These are phyloP conservation scores for Citrullus colocynthis DNA, from an alignment of 306 rosid genomes.

Conservation along the genomic window DNA sequence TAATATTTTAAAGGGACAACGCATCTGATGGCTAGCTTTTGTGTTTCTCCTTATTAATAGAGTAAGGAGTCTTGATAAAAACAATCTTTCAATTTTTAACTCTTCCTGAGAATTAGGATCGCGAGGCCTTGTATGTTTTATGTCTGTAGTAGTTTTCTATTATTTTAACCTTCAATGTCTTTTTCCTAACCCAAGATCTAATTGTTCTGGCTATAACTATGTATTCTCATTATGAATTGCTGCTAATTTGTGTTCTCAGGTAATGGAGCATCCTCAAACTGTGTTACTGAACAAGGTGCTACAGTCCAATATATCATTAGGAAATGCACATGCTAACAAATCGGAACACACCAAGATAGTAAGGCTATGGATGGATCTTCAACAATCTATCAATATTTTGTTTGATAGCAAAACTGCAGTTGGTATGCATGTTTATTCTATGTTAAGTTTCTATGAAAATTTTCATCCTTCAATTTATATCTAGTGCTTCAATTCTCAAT, in stretches of 20 bases:
- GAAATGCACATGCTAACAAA: constrained; percentile 43
- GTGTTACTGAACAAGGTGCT: constrained; percentile 58
- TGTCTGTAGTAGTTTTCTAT: background rate
- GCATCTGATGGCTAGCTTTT: background rate
- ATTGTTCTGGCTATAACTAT: background rate
- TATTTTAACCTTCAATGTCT: background rate
- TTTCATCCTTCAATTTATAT: background rate
- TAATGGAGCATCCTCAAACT: constrained; percentile 88
- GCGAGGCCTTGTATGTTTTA: background rate
- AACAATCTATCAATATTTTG: constrained; percentile 60
- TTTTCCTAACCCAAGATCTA: background rate
- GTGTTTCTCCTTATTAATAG: background rate
- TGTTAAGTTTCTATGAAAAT: background rate
- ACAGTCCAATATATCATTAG: constrained; percentile 44
- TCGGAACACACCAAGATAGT: constrained; percentile 24
- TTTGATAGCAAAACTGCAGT: constrained; percentile 55
- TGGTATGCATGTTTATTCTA: constrained; percentile 27
- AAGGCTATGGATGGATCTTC: constrained; percentile 71
- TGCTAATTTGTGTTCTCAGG: constrained; percentile 28
- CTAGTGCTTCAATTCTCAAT: background rate
- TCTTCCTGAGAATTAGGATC: background rate
- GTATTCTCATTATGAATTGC: background rate
- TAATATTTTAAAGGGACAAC: background rate
- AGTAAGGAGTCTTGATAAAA: background rate
- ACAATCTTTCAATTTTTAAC: background rate